phyloP scores from a whole-genome alignment of 441 rosid species.

The Corymbia calophylla region DNA sequence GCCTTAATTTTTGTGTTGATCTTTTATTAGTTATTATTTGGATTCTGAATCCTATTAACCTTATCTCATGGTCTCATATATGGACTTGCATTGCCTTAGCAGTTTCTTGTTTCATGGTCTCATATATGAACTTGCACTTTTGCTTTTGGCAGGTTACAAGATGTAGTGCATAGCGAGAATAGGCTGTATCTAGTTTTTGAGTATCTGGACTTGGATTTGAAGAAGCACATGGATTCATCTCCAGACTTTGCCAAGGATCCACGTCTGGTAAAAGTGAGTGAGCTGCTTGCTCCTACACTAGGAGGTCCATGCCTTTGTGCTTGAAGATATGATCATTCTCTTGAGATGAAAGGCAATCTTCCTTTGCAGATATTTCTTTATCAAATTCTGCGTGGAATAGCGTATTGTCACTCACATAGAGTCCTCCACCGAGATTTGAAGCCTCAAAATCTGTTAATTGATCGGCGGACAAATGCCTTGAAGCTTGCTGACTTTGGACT shows the following conservation, averaged over 20 bases:
- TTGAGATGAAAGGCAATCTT: background rate
- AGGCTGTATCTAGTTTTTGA: conserved; percentile 91
- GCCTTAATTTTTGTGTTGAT: background rate
- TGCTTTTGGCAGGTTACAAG: conserved; percentile 62
- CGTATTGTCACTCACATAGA: conserved; percentile 97
- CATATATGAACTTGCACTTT: background rate
- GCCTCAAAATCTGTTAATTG: conserved; percentile 91
- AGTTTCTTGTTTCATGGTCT: background rate
- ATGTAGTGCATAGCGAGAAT: conserved; percentile 96
- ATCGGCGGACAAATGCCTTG: conserved; percentile 76
- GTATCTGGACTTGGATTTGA: conserved; percentile 95
- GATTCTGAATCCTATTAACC: background rate
- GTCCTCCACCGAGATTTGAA: conserved; percentile 97
- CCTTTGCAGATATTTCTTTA: conserved; percentile 75
- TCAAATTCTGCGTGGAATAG: conserved; percentile 95
- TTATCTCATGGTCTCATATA: background rate
- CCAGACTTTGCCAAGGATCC: conserved; percentile 92
- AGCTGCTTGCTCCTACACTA: background rate
- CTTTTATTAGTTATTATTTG: background rate
- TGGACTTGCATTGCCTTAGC: background rate
- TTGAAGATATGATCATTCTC: background rate
- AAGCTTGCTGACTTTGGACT: conserved; percentile 99
- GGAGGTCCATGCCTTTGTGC: background rate
- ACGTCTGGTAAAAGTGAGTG: conserved; percentile 70
- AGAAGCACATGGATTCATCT: conserved; percentile 93